A percentile compares a stretch with the other conserved stretches of the same genome.
phyloP scores from a whole-genome alignment of 2,329 filamentous ascomycete species.

The Ambrosiella cleistominuta region DNA sequence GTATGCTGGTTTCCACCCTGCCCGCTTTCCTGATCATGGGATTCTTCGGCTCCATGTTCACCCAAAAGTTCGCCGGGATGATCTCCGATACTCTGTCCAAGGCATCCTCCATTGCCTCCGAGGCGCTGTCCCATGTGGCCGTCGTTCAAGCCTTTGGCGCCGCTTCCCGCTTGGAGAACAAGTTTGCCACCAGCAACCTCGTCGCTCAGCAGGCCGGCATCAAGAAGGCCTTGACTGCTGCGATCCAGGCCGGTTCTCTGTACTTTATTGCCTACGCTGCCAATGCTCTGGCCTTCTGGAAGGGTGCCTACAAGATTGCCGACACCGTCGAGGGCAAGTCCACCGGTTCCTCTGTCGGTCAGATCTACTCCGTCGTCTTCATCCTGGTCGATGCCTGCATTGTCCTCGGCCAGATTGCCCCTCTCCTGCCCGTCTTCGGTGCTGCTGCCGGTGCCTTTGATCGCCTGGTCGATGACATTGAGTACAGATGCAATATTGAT shows the following conservation, averaged over 20 bases:
- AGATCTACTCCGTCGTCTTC: constrained; percentile 47
- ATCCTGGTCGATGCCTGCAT: constrained; percentile 47
- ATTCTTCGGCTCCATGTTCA: constrained; percentile 35
- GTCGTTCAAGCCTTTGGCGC: constrained; percentile 49
- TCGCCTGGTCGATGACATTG: constrained; percentile 40
- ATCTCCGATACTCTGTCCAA: constrained; percentile 36
- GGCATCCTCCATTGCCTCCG: constrained; percentile 45
- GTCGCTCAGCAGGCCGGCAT: constrained; percentile 33
- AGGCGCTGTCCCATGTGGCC: constrained; percentile 40
- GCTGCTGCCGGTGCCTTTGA: constrained; percentile 39
- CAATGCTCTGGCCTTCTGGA: constrained; percentile 51
- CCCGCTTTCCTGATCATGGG: constrained; percentile 46
- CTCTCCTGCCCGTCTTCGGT: constrained; percentile 43
- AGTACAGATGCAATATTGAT: constrained; percentile 30
- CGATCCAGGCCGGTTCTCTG: constrained; percentile 39
- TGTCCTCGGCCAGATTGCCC: constrained; percentile 44
- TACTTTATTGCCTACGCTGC: constrained; percentile 53
- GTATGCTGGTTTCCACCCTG: constrained; percentile 44
- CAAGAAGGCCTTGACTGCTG: constrained; percentile 39
- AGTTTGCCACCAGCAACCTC: constrained; percentile 36
- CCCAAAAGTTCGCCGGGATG: constrained; percentile 31
- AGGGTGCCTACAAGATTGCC: constrained; percentile 38
- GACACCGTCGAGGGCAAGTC: constrained; percentile 21
- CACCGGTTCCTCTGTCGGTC: constrained; percentile 24
- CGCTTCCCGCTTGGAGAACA: constrained; percentile 37